Evolutionary conservation across 177 flowering plant genomes (phyloP).

Genomic region (Vitis hybrid): DNA sequence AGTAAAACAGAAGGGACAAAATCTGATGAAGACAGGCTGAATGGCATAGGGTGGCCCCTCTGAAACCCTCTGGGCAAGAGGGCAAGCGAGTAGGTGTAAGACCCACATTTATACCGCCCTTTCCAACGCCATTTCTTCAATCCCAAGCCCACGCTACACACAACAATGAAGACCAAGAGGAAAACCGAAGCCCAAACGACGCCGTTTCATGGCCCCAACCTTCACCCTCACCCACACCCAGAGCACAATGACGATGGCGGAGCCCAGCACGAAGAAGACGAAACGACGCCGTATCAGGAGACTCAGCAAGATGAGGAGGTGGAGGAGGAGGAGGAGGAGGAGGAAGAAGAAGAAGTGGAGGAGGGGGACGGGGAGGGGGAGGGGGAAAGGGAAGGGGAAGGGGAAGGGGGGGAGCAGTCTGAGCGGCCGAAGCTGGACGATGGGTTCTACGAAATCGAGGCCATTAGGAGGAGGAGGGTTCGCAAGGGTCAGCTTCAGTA

Average conservation of each 20-base stretch:
- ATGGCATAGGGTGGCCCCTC: too few relatives aligned
- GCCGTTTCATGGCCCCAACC: too few relatives aligned
- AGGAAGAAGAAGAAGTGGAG: slow-evolving; percentile 23
- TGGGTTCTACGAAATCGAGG: slow-evolving; percentile 86
- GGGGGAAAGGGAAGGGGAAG: slow-evolving; percentile 14
- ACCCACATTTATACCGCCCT: too few relatives aligned
- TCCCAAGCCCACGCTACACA: too few relatives aligned
- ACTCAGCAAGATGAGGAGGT: slow-evolving; percentile 4
- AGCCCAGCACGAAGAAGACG: slow-evolving; percentile 11
- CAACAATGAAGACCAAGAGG: too few relatives aligned
- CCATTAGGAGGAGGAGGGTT: slow-evolving; percentile 65
- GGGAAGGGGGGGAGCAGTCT: slow-evolving; percentile 26
- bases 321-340: slow-evolving; percentile 18
- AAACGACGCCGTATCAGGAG: background rate
- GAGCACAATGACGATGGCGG: slow-evolving; percentile 18
- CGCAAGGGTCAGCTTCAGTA: slow-evolving; percentile 92
- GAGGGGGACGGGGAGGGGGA: slow-evolving; percentile 24
- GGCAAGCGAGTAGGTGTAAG: too few relatives aligned
- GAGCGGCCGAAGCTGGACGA: slow-evolving; percentile 72
- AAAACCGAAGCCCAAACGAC: too few relatives aligned
- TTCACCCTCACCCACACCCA: background rate
- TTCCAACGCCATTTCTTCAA: too few relatives aligned
- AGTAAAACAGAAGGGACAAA: too few relatives aligned
- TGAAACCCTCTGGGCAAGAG: too few relatives aligned
- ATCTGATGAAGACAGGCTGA: too few relatives aligned